Base-by-base conservation (phyloP, 495 filamentous ascomycete species). In the Alectoria sarmentosa region DNA sequence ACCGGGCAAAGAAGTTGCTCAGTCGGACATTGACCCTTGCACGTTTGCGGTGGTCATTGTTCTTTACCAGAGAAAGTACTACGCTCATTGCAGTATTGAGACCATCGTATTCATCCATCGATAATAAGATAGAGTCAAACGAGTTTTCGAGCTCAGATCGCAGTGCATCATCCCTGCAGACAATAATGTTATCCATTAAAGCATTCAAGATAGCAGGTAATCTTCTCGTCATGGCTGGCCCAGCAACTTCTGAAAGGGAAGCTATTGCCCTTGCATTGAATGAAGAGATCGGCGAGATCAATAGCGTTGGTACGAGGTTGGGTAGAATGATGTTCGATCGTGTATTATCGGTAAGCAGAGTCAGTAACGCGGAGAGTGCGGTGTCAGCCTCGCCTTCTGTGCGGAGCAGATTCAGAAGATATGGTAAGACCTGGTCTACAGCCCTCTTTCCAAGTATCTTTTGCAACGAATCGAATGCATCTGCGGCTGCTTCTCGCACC, bases 241-340 rank as follows among this genome's bases (percentile, higher is more conserved):
- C 86, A 32, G 95, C 92, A 57, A 98, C 94, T 75, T 92, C 85
- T 55, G 94, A 90, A 65, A 98, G 76, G 36, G 94, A 97, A 46
- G 94, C 95, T 57, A 98, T 76, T 19, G 94, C 94, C 70, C 84
- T 90, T 64, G 94, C 94, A 69, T 98, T 98, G 84, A 98, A 98
- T 8, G 87, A 82, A 7, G 90, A 87, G 65, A 98, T 95, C n/a
- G 94, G 94, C 41, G 91, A 84, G 17, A 88, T 82, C 62, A 96
- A 87, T 30, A 98, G 81, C 0, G 91, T 97, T 0, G 94, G 94
- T 60, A 98, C 90, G 39, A 98, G 88, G 76, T 93, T 96, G 39
- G 94, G 94, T 49, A 98, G 81, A 68, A 98, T 98, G 68, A 96
- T 91, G 72, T 96, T 98, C 28, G 92, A 93, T 61, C 94, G 84